A percentile compares a stretch with the other conserved stretches of the same genome.
phyloP scores from a whole-genome alignment of 805 yeast species.

The Zygoascus flipseniorum region DNA sequence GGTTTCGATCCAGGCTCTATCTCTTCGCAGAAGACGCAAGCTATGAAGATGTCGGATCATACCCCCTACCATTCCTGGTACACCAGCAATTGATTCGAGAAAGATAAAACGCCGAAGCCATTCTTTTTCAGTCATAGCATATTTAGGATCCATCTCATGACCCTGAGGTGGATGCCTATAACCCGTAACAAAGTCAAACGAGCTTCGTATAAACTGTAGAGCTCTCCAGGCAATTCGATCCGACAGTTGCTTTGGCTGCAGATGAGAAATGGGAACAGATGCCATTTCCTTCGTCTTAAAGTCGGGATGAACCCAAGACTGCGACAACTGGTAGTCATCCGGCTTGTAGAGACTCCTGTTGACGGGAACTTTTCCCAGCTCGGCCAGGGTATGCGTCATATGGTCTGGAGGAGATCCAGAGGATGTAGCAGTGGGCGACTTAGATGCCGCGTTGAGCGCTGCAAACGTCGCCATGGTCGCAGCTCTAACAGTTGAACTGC shows the following conservation, averaged over 20 bases:
- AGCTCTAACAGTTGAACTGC: no score
- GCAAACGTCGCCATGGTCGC: no score
- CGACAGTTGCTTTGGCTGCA: slow-evolving; percentile 38
- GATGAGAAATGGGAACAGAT: slow-evolving; percentile 41
- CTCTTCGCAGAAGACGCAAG: slow-evolving; percentile 51
- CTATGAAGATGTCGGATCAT: slow-evolving; percentile 62
- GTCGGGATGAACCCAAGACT: slow-evolving; percentile 37
- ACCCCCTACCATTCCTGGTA: slow-evolving; percentile 74
- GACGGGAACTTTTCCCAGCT: no score
- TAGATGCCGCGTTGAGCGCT: no score
- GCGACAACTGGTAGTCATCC: slow-evolving; percentile 13
- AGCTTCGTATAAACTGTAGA: slow-evolving; percentile 36
- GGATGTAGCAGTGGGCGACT: no score
- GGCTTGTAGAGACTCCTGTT: neutral
- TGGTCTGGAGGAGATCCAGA: no score
- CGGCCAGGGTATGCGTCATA: neutral
- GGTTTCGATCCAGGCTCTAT: slow-evolving; percentile 69
- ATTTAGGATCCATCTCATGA: slow-evolving; percentile 27
- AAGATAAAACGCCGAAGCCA: slow-evolving; percentile 57
- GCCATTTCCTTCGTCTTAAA: slow-evolving; percentile 33
- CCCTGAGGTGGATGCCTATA: slow-evolving; percentile 48
- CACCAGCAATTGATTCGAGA: slow-evolving; percentile 66
- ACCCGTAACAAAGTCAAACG: slow-evolving; percentile 59
- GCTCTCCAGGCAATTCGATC: slow-evolving; percentile 47
- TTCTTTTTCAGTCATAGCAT: slow-evolving; percentile 49